These are phyloP conservation scores for Penicillium sp. DNA, from an alignment of 2,329 filamentous ascomycete genomes.

Conservation along the genomic window DNA sequence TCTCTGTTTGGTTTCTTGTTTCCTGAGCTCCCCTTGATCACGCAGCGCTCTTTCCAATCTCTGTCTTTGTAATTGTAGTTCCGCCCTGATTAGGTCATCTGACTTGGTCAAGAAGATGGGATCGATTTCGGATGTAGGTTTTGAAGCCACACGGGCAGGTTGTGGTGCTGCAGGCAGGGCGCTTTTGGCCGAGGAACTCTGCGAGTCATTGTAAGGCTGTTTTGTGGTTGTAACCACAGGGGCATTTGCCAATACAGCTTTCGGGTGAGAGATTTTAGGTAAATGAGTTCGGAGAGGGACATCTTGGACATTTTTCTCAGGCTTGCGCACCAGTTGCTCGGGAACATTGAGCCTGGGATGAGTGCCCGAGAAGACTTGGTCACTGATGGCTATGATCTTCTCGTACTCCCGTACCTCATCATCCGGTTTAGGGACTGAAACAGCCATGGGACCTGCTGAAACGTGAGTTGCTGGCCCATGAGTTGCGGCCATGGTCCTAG, in stretches of 20 bases:
- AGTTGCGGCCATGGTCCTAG: slow-evolving; percentile 31
- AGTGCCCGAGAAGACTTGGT: slow-evolving; percentile 74
- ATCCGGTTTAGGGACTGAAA: slow-evolving; percentile 37
- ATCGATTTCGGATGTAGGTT: slow-evolving; percentile 67
- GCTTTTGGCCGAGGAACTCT: slow-evolving; percentile 19
- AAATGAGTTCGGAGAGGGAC: slow-evolving; percentile 30
- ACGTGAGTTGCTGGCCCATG: slow-evolving; percentile 31
- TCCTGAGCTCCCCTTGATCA: slow-evolving; percentile 71
- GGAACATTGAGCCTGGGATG: slow-evolving; percentile 59
- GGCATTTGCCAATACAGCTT: slow-evolving; percentile 12
- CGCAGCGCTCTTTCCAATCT: slow-evolving; percentile 73
- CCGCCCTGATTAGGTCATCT: slow-evolving; percentile 76
- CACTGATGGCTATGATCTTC: slow-evolving; percentile 75
- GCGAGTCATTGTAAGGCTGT: slow-evolving; percentile 19
- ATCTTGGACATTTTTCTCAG: slow-evolving; percentile 34
- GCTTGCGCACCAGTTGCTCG: slow-evolving; percentile 49
- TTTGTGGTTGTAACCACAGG: slow-evolving; percentile 5
- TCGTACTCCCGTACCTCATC: slow-evolving; percentile 68
- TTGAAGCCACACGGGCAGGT: slow-evolving; percentile 42
- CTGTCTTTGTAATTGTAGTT: slow-evolving; percentile 75
- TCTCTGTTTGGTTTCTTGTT: slow-evolving; percentile 48
- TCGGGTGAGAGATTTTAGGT: slow-evolving; percentile 18
- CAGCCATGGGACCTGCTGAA: slow-evolving; percentile 29
- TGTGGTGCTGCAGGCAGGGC: slow-evolving; percentile 27
- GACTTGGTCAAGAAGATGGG: slow-evolving; percentile 84